Percentiles rank a stretch among this genome's conserved stretches.
Conservation (phyloP, 2,329 filamentous ascomycete species). For the Colletotrichum plurivorum region DNA sequence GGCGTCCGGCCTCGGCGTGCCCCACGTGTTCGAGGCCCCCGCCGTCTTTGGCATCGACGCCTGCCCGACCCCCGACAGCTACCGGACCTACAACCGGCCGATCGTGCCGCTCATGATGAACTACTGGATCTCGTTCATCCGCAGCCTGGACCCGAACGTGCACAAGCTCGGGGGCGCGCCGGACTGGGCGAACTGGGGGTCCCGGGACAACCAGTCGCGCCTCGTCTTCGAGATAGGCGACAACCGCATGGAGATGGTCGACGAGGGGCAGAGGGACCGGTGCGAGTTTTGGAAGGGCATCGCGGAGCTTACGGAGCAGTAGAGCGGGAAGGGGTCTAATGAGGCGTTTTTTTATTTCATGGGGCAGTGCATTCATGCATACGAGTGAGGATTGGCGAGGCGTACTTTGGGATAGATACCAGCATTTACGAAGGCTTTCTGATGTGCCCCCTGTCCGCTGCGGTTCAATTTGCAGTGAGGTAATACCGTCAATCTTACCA, state of each 20-base stretch:
- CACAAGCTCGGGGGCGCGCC: constrained; percentile 52
- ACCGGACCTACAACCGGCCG: constrained; percentile 59
- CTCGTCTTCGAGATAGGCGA: constrained; percentile 57
- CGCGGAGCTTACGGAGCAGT: constrained; percentile 47
- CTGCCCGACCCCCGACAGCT: constrained; percentile 51
- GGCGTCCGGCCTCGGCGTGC: constrained; percentile 59
- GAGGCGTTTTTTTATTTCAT: constrained; percentile 21
- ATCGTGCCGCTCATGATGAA: constrained; percentile 63
- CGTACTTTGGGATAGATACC: constrained; percentile 26
- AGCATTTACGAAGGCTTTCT: constrained; percentile 8
- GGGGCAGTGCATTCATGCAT: neutral
- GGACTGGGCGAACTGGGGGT: constrained; percentile 57
- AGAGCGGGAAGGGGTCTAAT: constrained; percentile 7
- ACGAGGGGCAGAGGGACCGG: constrained; percentile 50
- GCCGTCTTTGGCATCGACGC: constrained; percentile 64
- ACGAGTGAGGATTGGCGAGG: neutral
- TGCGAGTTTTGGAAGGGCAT: constrained; percentile 60
- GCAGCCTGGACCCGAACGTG: constrained; percentile 59
- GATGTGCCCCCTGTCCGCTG: no score
- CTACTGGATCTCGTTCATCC: constrained; percentile 66
- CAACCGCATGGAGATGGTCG: constrained; percentile 57
- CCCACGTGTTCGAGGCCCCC: constrained; percentile 62
- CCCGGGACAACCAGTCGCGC: constrained; percentile 45
- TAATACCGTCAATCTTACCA: no score
- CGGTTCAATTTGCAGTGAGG: no score